phyloP scores from a whole-genome alignment of 495 filamentous ascomycete genomes.

The Penicillium egyptiacum region DNA sequence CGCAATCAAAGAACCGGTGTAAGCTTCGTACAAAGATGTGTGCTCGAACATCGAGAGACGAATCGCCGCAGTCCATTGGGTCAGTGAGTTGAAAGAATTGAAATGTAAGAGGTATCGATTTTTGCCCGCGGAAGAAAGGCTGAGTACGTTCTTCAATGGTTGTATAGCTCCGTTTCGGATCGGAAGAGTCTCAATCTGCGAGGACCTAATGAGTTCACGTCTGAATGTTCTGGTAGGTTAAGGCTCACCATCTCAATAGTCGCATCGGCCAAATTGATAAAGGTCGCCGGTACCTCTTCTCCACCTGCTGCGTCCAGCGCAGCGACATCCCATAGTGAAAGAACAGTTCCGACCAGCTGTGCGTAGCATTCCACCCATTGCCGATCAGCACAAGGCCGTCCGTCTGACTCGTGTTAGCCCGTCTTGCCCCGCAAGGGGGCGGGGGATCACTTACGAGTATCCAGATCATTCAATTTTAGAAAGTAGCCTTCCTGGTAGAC shows the following conservation, averaged over 20 bases:
- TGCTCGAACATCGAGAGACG: conserved; percentile 95
- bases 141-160: conserved; percentile 88
- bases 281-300: conserved; percentile 86
- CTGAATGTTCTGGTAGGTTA: neutral
- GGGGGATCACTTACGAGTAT: conserved; percentile 63
- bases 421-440: neutral
- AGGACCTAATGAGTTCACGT: conserved; percentile 14
- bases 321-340: conserved; percentile 94
- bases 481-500: conserved; percentile 98
- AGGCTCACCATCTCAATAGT: conserved; percentile 88
- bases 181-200: conserved; percentile 84
- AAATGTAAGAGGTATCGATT: conserved; percentile 97
- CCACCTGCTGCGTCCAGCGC: conserved; percentile 87
- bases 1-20: conserved; percentile 92
- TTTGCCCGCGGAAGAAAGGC: conserved; percentile 89
- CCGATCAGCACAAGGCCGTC: conserved; percentile 79
- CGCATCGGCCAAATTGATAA: conserved; percentile 95
- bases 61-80: conserved; percentile 95
- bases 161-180: conserved; percentile 72
- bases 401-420: conserved; percentile 56
- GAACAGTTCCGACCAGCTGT: conserved; percentile 88
- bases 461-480: conserved; percentile 89
- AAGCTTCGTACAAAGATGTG: conserved; percentile 88
- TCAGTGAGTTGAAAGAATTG: conserved; percentile 87
- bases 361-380: conserved; percentile 97